These are phyloP conservation scores for Colletotrichum abscissum DNA, from an alignment of 2,329 filamentous ascomycete species.

Conservation along the genomic window DNA sequence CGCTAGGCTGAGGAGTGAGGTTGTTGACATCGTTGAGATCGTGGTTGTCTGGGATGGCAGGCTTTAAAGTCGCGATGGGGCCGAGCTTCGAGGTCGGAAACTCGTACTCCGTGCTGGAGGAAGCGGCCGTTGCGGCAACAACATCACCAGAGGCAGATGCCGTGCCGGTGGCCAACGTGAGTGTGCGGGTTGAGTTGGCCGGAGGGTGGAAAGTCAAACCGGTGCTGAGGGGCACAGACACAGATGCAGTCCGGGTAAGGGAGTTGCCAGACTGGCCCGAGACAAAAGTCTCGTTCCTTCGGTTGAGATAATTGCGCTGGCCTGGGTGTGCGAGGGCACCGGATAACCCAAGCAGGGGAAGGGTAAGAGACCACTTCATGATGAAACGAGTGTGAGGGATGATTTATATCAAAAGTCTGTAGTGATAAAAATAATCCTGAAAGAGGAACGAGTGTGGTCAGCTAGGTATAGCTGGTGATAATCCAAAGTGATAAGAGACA, in stretches of 20 bases:
- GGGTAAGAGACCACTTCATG: not conserved
- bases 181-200: not conserved
- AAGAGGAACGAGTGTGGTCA: not conserved
- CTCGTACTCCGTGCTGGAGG: not conserved
- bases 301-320: not conserved
- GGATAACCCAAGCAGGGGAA: not conserved
- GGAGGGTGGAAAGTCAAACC: not conserved
- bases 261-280: not conserved
- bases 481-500: not conserved
- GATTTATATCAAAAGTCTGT: not conserved
- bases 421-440: not conserved
- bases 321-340: not conserved
- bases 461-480: not conserved
- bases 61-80: not conserved
- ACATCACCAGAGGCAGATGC: not conserved
- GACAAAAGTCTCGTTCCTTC: not conserved
- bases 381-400: not conserved
- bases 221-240: not conserved
- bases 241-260: not conserved
- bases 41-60: not conserved
- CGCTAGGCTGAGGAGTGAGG: not conserved
- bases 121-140: not conserved
- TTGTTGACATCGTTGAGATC: not conserved
- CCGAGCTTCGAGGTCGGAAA: not conserved
- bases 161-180: not conserved